These are phyloP conservation scores for Suhomyces vadensis DNA, from an alignment of 805 yeast species.

Conservation along the genomic window DNA sequence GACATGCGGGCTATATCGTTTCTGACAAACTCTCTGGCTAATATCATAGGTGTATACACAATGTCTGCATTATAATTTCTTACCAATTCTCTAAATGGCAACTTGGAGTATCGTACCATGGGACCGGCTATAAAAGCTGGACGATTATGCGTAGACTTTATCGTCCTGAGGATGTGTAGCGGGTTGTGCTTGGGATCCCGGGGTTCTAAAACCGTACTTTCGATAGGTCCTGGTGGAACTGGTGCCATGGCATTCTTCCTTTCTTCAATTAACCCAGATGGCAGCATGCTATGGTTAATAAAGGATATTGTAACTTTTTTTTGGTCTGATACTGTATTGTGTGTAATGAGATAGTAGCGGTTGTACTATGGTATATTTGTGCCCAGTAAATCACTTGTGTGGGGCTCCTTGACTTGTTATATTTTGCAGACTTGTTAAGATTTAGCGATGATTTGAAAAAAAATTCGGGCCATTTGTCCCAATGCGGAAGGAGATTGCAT, in stretches of 20 bases:
- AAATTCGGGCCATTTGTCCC: background rate
- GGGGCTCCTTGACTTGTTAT: background rate
- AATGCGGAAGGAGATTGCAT: background rate
- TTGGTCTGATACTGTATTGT: too few relatives aligned
- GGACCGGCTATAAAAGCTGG: slow-evolving; percentile 67
- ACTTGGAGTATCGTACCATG: slow-evolving; percentile 94
- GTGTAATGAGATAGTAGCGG: too few relatives aligned
- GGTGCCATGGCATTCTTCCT: too few relatives aligned
- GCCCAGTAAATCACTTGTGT: too few relatives aligned
- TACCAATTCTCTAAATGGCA: slow-evolving; percentile 81
- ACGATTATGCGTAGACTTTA: slow-evolving; percentile 24
- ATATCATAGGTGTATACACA: slow-evolving; percentile 93
- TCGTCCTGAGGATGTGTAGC: slow-evolving; percentile 31
- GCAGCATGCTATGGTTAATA: too few relatives aligned
- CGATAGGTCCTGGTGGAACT: too few relatives aligned
- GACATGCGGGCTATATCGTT: slow-evolving; percentile 75
- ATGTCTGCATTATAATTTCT: slow-evolving; percentile 75
- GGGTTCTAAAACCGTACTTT: too few relatives aligned
- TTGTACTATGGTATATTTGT: too few relatives aligned
- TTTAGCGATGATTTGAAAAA: slow-evolving; percentile 2
- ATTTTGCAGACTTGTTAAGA: slow-evolving; percentile 1
- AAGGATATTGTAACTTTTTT: too few relatives aligned
- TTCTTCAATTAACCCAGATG: too few relatives aligned
- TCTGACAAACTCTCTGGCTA: slow-evolving; percentile 92
- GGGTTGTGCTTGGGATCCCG: slow-evolving; percentile 34